Evolutionary conservation across 306 rosid species (phyloP), one percentile per base, ranked within the genome.

Genomic region (Glycine latifolia): DNA sequence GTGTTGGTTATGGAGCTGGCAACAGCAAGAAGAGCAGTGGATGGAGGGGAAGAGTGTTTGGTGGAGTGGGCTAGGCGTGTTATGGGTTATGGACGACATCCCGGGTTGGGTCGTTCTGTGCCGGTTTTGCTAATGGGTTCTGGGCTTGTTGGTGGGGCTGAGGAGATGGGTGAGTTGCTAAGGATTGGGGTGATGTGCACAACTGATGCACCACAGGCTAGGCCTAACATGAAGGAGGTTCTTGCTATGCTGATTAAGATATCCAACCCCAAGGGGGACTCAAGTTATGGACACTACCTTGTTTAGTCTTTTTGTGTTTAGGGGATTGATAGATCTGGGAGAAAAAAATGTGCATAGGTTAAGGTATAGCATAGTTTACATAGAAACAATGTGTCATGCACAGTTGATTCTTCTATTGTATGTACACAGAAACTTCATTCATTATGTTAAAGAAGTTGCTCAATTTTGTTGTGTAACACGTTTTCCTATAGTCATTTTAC

Each of bases 141-240:
- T 2, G 92, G 91, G 14, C 85, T 91, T 2, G 82, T 87, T 17
- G 97, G 88, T 77, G 97, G 92, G 77, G 88, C 86, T 7, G 94
- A 89, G 62, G 98, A 93, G 86, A 96, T 93, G 99, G 71, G 78
- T 76, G 94, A 91, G 69, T 43, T 96, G 78, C 89, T 96, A 7
- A 58, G 84, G 70, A 87, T 96, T 67, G 98, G 99, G 14, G 88
- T 96, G 59, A 89, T 76, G 83, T 96, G 99, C 81, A 87, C 99
- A 0, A 82, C 85, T 10, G 99, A 93, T 79, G 59, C 81, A 49
- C 97, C 99, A 0, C 88, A 86, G 47, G 85, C 79, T 31, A 87
- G 99, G 85, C 99, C 99, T 0, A 92, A 87, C 75, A 95, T 95
- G 99, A 95, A 91, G 92, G 97, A 93, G 85, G 99, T 93, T 73